phyloP scores from a whole-genome alignment of 2,329 filamentous ascomycete species.

The Neoarthrinium moseri region DNA sequence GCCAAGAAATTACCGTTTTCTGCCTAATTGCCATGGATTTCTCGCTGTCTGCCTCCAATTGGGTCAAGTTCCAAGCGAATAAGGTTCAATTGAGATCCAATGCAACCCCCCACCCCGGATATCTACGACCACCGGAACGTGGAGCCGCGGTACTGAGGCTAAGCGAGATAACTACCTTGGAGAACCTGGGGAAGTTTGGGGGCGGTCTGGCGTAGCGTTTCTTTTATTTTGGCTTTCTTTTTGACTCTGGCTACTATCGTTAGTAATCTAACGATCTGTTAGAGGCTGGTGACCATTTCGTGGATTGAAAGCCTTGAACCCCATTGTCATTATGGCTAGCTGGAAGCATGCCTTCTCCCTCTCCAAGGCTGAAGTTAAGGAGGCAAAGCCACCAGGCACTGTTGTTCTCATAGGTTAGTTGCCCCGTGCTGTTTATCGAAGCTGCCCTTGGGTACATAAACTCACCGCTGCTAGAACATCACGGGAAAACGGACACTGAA shows the following conservation, averaged over 20 bases:
- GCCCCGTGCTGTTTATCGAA: conserved; percentile 9
- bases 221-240: too few relatives aligned
- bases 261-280: too few relatives aligned
- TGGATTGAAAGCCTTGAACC: too few relatives aligned
- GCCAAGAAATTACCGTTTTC: too few relatives aligned
- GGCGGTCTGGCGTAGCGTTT: background rate
- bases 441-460: background rate
- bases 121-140: background rate
- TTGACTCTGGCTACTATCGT: background rate
- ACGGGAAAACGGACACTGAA: background rate
- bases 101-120: background rate
- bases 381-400: conserved; percentile 18
- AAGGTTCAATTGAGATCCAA: background rate
- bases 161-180: background rate
- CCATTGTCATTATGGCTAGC: conserved; percentile 7
- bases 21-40: too few relatives aligned
- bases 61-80: too few relatives aligned
- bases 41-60: too few relatives aligned
- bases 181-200: too few relatives aligned
- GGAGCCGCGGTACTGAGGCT: too few relatives aligned
- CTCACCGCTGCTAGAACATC: conserved; percentile 1
- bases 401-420: conserved; percentile 16
- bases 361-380: conserved; percentile 15
- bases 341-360: conserved; percentile 21
- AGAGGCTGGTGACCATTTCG: too few relatives aligned